A percentile compares a stretch with the other conserved stretches of the same genome.
These are phyloP conservation scores for Trichoderma oligosporum DNA, from an alignment of 2,329 filamentous ascomycete genomes.

Conservation along the genomic window DNA sequence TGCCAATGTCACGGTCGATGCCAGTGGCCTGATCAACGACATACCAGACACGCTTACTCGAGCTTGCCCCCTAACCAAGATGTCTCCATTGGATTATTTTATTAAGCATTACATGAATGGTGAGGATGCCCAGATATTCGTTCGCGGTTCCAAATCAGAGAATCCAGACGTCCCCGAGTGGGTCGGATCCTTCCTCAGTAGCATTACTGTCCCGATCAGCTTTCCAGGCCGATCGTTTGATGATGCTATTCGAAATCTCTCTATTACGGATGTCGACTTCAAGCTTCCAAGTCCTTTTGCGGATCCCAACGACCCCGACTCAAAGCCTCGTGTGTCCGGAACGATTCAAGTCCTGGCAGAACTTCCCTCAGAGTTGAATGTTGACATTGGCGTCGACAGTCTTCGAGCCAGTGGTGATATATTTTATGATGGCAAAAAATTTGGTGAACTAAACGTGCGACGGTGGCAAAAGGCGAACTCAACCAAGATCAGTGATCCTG, in stretches of 20 bases:
- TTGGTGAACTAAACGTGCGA: conserved; percentile 74
- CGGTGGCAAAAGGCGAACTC: conserved; percentile 86
- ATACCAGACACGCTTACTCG: conserved; percentile 70
- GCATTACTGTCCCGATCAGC: conserved; percentile 77
- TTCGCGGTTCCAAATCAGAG: conserved; percentile 70
- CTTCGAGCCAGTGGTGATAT: conserved; percentile 78
- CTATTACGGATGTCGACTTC: conserved; percentile 81
- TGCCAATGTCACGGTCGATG: conserved; percentile 63
- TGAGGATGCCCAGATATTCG: conserved; percentile 71
- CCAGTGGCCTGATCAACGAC: conserved; percentile 66
- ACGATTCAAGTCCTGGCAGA: conserved; percentile 74
- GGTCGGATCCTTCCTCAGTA: conserved; percentile 75
- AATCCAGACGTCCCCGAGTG: conserved; percentile 70
- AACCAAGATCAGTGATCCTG: conserved; percentile 55
- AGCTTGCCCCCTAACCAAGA: conserved; percentile 69
- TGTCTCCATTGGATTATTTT: conserved; percentile 80
- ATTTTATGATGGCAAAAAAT: conserved; percentile 70
- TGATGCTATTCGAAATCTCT: conserved; percentile 81
- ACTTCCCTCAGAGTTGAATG: conserved; percentile 81
- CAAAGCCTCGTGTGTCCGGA: conserved; percentile 76
- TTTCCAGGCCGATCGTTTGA: conserved; percentile 80
- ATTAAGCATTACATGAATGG: conserved; percentile 79
- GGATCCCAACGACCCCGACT: conserved; percentile 67
- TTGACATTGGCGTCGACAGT: conserved; percentile 71
- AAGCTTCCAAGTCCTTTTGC: conserved; percentile 76